Base-by-base conservation (phyloP, 495 filamentous ascomycete species). In the Penicillium subrubescens region DNA sequence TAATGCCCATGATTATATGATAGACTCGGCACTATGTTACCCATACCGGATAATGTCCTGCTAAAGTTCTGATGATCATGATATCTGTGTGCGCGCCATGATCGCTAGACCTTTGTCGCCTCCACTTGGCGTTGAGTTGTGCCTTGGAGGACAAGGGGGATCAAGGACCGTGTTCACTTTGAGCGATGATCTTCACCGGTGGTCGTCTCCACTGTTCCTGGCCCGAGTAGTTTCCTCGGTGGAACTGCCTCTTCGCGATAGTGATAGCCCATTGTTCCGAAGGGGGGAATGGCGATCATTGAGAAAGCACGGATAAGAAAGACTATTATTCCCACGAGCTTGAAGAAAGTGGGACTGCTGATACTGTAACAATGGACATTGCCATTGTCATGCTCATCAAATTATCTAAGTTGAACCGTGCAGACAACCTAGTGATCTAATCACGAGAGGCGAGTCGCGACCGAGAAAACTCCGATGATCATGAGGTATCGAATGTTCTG, bases 131-230 rank as follows among this genome's bases (percentile, higher is more conserved):
- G 4, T 8, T 57, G 41, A 33, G 14, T 29, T 8, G 25, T 34
- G 23, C 5, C 23, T 35, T 27, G 21, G 39, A 60, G 21, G 10
- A 34, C 19, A 14, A 19, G 10, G 34, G 25, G 27, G 35, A 55
- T 55, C 50, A 21, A 21, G 7, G 34, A 41, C 46, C 19, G 37
- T 33, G 35, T 12, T 39, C 55, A 39, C 41, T 39, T 52, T 50
- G 27, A 50, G 50, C 51, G 29, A 52, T 31, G 64, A 67, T 67
- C 64, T 17, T 43, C 60, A 59, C 44, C 34, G 29, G 39, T 29
- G 2, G 41, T 44, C 2, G 43, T 52, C 19, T 60, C 59, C 63
- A 60, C 59, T 53, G 58, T 43, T 33, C 7, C 15, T 31, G 37
- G 19, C 12, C 34, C 34, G 2, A 17, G 37, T 41, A 17, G 11